Conservation (phyloP, 768 basidiomycete species). For the Auricularia sp. region DNA sequence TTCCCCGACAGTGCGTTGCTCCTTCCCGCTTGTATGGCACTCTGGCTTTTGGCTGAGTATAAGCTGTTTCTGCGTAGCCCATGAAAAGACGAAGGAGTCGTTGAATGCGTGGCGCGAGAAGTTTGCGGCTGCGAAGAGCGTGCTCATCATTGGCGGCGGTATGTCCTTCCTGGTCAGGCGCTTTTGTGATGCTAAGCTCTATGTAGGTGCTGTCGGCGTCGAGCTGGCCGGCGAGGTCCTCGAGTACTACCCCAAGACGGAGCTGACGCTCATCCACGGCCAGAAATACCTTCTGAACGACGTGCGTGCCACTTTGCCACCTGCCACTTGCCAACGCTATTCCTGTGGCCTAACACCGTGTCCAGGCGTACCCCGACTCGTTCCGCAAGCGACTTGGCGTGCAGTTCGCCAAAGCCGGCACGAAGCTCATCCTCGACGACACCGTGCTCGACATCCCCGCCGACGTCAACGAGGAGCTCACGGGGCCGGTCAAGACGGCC, state of each 20-base stretch:
- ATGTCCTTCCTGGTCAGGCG: too few relatives aligned
- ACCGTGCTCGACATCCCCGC: conserved; percentile 5
- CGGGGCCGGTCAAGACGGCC: conserved; percentile 9
- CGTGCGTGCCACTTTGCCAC: not conserved
- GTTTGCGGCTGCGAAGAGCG: conserved; percentile 7
- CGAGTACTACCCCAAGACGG: conserved; percentile 10
- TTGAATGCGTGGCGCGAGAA: conserved; percentile 8
- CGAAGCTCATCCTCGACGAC: conserved; percentile 11
- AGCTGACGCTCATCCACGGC: conserved; percentile 12
- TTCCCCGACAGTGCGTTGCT: conserved; percentile 1
- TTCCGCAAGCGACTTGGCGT: conserved; percentile 9
- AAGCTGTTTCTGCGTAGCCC: too few relatives aligned
- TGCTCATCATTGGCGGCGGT: conserved; percentile 12
- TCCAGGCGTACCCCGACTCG: conserved; percentile 11
- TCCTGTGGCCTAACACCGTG: too few relatives aligned
- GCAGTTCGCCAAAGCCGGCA: conserved; percentile 6
- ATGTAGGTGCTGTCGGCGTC: conserved; percentile 8
- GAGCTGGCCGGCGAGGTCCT: conserved; percentile 13
- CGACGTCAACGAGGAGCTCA: not conserved
- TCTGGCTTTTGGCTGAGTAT: too few relatives aligned
- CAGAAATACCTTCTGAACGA: conserved; percentile 8
- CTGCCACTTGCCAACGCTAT: too few relatives aligned
- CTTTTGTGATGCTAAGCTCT: too few relatives aligned
- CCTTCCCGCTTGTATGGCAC: too few relatives aligned
- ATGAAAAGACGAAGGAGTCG: not conserved